Base-by-base conservation (phyloP, 2,329 filamentous ascomycete genomes). In the Scytalidium lignicola region DNA sequence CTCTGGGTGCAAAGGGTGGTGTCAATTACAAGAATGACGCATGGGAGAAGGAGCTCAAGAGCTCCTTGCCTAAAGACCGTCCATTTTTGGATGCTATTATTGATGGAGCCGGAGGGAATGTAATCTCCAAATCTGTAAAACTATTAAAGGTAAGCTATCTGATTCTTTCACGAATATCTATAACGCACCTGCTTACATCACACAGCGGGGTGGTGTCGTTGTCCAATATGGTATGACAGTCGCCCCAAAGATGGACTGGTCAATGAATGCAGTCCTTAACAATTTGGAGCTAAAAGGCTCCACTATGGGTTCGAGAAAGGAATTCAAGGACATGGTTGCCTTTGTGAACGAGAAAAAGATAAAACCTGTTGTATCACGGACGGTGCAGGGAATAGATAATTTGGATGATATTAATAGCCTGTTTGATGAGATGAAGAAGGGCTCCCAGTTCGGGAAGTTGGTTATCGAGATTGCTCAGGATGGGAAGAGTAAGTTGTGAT, bases 151-250 rank as follows among this genome's bases (percentile, higher is more conserved):
- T 77, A 57, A 56, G 68, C 60, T 43, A 28, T 21, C 3, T 18
- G 15, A 10, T 12, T n/a, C 9, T 21, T 26, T 41, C 9, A 18
- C 20, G 32, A 13, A 37, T 20, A 13, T 44, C 17, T 12, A 43
- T 41, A 29, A 41, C 26, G 8, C 28, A 42, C 10, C 40, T 47
- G 21, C 44, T 46, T 26, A 52, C n/a, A 13, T 20, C 48, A 43
- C 52, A 37, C 53, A 79, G 79, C 68, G 78, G 1, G 92, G 93
- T 5, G 93, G 91, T 48, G 76, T 92, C n/a, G 85, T 97, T 51
- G 80, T 84, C 2, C 75, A 85, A 57, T 97, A 97, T 65, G 92
- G 93, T 52, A 96, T 97, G 92, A 97, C 92, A 0, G 72, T 88
- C 2, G 73, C 76, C 0, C 91, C 92, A 1, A 89, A 86, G 70